Conservation (phyloP, 73 alveolate genomes). For the Effrenium voratum region DNA sequence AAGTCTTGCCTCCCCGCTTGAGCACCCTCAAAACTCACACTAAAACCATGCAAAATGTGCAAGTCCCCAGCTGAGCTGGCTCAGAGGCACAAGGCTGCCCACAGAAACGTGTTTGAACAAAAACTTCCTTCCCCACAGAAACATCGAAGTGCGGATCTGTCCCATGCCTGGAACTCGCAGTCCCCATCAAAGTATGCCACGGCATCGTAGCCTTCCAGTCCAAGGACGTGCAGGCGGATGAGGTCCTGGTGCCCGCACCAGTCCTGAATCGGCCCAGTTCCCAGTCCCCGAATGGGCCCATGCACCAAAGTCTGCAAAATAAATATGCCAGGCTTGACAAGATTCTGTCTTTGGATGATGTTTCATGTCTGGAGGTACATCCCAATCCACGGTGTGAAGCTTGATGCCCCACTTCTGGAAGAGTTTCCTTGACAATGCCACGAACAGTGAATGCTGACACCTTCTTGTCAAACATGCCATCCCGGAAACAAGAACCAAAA, state of each 20-base stretch:
- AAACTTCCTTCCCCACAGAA: too few species aligned
- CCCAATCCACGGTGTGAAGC: conserved; percentile 68
- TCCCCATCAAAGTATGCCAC: conserved; percentile 86
- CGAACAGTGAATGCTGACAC: too few species aligned
- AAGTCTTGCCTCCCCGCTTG: not conserved
- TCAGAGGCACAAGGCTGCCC: too few species aligned
- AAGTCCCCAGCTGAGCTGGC: too few species aligned
- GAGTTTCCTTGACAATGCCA: too few species aligned
- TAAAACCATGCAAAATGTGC: too few species aligned
- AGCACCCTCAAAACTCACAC: too few species aligned
- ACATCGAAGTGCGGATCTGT: too few species aligned
- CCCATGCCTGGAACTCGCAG: conserved; percentile 45
- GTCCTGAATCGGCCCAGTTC: conserved; percentile 6
- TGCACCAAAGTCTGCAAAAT: not conserved
- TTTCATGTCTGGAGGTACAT: conserved; percentile 78
- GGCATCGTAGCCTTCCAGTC: conserved; percentile 84
- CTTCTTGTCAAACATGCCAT: too few species aligned
- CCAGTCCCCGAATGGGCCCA: not conserved
- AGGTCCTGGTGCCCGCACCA: conserved; percentile 93
- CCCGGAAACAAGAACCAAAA: too few species aligned
- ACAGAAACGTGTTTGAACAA: too few species aligned
- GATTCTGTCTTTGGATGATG: conserved; percentile 82
- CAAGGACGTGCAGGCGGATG: conserved; percentile 63
- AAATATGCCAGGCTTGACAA: not conserved
- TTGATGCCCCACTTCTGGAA: conserved; percentile 82